These are phyloP conservation scores for Aurinia saxatilis DNA, from an alignment of 345 rosid species.

Conservation along the genomic window DNA sequence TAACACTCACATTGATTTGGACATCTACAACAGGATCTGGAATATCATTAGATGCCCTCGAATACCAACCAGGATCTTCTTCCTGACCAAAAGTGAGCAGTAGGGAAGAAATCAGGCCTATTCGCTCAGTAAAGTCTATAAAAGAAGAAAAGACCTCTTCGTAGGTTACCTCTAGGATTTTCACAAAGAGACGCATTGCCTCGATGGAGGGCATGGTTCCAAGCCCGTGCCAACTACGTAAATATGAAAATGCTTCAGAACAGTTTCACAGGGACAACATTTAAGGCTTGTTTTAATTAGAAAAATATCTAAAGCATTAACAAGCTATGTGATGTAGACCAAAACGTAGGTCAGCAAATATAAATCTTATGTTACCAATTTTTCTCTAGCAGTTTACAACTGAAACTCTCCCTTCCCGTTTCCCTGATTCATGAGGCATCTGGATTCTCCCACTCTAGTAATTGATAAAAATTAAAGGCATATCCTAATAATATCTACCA, in stretches of 20 bases:
- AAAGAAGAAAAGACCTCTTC: neutral
- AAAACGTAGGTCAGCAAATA: too few species aligned
- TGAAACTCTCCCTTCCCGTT: neutral
- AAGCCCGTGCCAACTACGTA: conserved; percentile 90
- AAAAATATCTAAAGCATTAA: neutral
- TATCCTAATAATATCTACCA: neutral
- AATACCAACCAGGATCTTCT: conserved; percentile 98
- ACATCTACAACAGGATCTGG: conserved; percentile 63
- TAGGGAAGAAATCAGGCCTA: conserved; percentile 12
- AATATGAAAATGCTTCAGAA: conserved; percentile 22
- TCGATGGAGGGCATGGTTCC: conserved; percentile 90
- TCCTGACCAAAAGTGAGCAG: conserved; percentile 43
- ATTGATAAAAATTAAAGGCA: neutral
- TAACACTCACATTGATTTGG: conserved; percentile 54
- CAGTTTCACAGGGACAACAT: neutral
- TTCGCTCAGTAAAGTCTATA: neutral
- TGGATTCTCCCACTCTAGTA: neutral
- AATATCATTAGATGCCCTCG: conserved; percentile 69
- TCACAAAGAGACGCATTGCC: conserved; percentile 99
- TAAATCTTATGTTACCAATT: too few species aligned
- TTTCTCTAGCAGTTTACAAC: conserved; percentile 8
- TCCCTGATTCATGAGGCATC: too few species aligned
- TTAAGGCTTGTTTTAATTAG: neutral
- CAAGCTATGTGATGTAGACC: conserved; percentile 10
- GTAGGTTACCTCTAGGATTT: conserved; percentile 78